phyloP scores from a whole-genome alignment of 1,284 basidiomycete genomes.

The Anthracocystis walkeri region DNA sequence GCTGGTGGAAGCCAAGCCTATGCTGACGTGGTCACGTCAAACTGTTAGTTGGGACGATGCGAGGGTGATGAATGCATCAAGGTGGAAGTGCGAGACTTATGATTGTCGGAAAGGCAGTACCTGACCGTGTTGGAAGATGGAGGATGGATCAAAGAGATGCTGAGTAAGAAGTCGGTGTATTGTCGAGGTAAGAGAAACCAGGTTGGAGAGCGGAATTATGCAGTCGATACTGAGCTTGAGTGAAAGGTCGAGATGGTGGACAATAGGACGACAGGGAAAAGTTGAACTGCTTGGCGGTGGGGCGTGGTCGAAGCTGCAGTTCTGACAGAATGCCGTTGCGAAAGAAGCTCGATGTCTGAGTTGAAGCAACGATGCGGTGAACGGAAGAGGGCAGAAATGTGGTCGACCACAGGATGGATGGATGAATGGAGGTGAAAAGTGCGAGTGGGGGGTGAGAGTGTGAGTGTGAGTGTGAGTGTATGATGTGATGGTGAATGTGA shows the following conservation, averaged over 20 bases:
- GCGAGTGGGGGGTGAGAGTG: background rate
- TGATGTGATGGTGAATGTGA: background rate
- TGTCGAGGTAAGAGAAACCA: background rate
- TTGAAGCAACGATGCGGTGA: background rate
- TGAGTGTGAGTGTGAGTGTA: constrained; percentile 4
- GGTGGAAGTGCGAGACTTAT: background rate
- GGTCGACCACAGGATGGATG: constrained; percentile 7
- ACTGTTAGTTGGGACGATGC: constrained; percentile 6
- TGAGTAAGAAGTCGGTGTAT: background rate
- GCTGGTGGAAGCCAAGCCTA: constrained; percentile 8
- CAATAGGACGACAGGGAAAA: background rate
- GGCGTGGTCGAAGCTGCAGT: background rate
- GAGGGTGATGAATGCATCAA: constrained; percentile 20
- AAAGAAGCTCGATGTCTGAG: background rate
- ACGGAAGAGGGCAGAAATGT: background rate
- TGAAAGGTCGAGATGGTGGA: background rate
- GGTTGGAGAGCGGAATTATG: background rate
- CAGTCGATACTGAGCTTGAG: background rate
- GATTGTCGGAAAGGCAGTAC: background rate
- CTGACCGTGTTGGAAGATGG: background rate
- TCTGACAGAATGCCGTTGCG: background rate
- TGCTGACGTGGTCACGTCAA: constrained; percentile 17
- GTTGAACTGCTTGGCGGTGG: background rate
- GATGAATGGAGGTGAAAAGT: constrained; percentile 3
- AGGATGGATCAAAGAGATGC: background rate